phyloP scores from a whole-genome alignment of 164 flowering plant genomes.

The Aristolochia fimbriata region DNA sequence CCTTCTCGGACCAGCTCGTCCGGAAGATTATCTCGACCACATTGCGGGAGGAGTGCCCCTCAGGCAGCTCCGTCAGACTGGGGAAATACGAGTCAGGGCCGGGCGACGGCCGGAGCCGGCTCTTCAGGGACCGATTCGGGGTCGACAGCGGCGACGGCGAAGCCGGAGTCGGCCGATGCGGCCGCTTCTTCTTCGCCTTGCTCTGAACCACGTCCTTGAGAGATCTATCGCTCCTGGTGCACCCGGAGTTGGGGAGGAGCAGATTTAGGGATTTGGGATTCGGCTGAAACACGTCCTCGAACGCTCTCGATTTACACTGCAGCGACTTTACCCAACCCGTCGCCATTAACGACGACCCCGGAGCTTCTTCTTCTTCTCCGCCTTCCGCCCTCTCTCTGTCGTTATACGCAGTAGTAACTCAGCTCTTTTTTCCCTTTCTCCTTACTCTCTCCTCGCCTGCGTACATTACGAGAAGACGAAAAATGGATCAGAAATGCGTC shows the following conservation, averaged over 20 bases:
- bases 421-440: too few relatives aligned
- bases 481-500: too few relatives aligned
- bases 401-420: not conserved
- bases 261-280: slow-evolving; percentile 24
- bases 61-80: slow-evolving; percentile 58
- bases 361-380: not conserved
- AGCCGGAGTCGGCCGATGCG: slow-evolving; percentile 4
- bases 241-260: slow-evolving; percentile 39
- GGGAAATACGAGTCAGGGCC: slow-evolving; percentile 37
- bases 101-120: slow-evolving; percentile 11
- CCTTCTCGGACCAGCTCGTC: slow-evolving; percentile 67
- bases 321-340: slow-evolving; percentile 75
- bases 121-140: slow-evolving; percentile 3
- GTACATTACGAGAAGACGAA: too few relatives aligned
- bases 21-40: slow-evolving; percentile 94
- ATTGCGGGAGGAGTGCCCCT: slow-evolving; percentile 82
- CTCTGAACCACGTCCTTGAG: slow-evolving; percentile 51
- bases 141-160: not conserved
- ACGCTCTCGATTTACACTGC: slow-evolving; percentile 78
- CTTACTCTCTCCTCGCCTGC: not conserved
- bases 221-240: slow-evolving; percentile 40
- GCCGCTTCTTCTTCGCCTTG: slow-evolving; percentile 12
- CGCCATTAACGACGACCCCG: slow-evolving; percentile 52
- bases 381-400: not conserved
- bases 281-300: slow-evolving; percentile 57